Base-by-base conservation (phyloP, 805 yeast genomes). In the Komagataella kurtzmanii region DNA sequence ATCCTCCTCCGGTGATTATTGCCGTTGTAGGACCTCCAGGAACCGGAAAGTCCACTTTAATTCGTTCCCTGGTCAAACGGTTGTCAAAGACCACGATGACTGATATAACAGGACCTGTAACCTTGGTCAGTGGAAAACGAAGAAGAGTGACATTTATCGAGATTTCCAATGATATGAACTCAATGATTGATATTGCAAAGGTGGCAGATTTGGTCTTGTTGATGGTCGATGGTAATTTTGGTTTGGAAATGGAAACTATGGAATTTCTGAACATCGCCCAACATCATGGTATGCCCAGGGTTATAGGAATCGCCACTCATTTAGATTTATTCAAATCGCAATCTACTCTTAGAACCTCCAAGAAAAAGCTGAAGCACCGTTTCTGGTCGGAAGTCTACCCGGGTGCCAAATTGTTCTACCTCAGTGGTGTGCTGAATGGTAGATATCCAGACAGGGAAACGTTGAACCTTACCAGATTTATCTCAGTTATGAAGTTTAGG, bases 1-100 rank as follows among this genome's bases (percentile, higher is more conserved):
- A 88, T 58, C 97, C 98, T 3, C 97, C 97, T 18, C 99, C 99
- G 46, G 84, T 93, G 19, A 82, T 93, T 52, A 88, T 93, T 21
- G 97, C 97, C 0, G 96, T 93, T 6, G 97, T 93, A 10, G 99
- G 99, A 0, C 99, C 99, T 10, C 96, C 96, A 7, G 99, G 99
- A 14, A 93, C 98, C 0, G 99, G 99, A 57, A 93, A 93, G 64
- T 81, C 97, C 14, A 91, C 98, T 0, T 73, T 93, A 61, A 88
- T 93, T 61, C 84, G 88, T 64, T 88, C 97, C 6, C 71, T 93
- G 52, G 88, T 93, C 5, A 77, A 91, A 66, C 72, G 97, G 64
- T 76, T 88, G 66, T 81, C 98, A 4, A 93, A 93, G 66, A 88
- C 95, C 24, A 79, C 93, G 0, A 67, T 93, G 47, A 73, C 80